Evolutionary conservation across 225 moss, liverwort and hornwort genomes (phyloP), one percentile per base, ranked within the genome.

Genomic region (Neckera pumila): DNA sequence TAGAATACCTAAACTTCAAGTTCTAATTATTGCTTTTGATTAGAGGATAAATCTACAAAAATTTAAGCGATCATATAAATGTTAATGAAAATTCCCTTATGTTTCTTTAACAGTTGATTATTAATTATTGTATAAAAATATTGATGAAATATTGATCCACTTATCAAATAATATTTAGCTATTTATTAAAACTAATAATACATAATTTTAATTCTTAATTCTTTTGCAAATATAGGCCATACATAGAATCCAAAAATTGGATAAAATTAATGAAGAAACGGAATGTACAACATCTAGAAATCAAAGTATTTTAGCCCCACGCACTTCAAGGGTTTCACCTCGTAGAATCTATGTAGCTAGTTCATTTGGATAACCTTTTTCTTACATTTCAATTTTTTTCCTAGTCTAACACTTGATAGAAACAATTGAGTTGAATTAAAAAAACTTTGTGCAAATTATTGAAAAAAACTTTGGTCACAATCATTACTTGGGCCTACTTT

Each of bases 191-290:
- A 67, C 3, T 67, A 53, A 45, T 1, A 49, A 33, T 72, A 2
- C 0, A 1, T 57, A 4, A 54, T n/a, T 49, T 66, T 73, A 5
- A 42, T 86, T 81, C 10, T 80, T 31, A 42, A 9, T 64, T 64
- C 31, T 59, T 87, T 56, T 82, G 28, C 6, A 36, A 73, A 22
- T 61, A 26, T 54, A 93, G 93, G 82, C 65, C 17, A 8, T 34
- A 51, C 56, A 14, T 30, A 85, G 87, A 70, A 87, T 59, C 11
- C 89, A 90, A 85, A 87, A 56, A 67, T 69, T 91, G 82, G 91
- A 90, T 82, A 93, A 57, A 63, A 93, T 91, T 40, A 87, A 86
- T 66, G 93, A 91, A 93, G 93, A 91, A 82, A 57, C 9, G 0
- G 85, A 89, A 76, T 60, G 60, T 47, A 45, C 90, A 83, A 82